Evolutionary conservation across 805 yeast genomes (phyloP), one percentile per base, ranked within the genome.

Genomic region (Spathaspora hagerdaliae): DNA sequence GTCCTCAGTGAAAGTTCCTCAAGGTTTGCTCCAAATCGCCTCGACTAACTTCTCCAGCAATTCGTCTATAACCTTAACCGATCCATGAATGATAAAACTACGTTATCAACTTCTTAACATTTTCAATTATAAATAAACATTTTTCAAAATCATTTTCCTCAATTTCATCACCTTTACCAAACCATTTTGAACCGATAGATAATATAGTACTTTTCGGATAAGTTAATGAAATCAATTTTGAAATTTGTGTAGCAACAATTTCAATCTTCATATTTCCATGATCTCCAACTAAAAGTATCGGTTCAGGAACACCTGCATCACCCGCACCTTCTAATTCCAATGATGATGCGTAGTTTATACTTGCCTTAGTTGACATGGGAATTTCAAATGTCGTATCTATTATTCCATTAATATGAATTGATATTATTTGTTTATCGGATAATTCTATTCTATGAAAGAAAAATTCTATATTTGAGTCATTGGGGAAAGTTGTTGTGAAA

Each of bases 331-430:
- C 57, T 33, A 42, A 38, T 38, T 51, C 53, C 11, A 54, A 27
- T 10, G 52, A 43, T 5, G 56, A 53, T 11, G 51, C 43, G 24
- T 51, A 47, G 38, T 52, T 58, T 5, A 60, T 55, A 2, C 59
- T 44, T 11, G 59, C 48, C 39, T 56, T 55, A 6, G 61, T 51
- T 7, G 58, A 47, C 27, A 61, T 47, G 12, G 69, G 75, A 8
- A 77, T 61, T 41, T 74, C 78, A 48, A 71, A 73, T 1, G 81
- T 75, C 14, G 78, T 64, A 58, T 79, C 82, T 56, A 73, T 64
- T n/a, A 72, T 66, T 0, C 79, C 80, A 51, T 76, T 59, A 32
- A 60, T 59, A 39, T 69, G 63, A 11, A 77, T 54, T 38, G 67
- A 66, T 31, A 77, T 32, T 2, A 77, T 57, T 38, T 62, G 54